Evolutionary conservation across 352 stramenopile genomes (phyloP), one percentile per base, ranked within the genome.

Genomic region (Globisporangium emineosum): DNA sequence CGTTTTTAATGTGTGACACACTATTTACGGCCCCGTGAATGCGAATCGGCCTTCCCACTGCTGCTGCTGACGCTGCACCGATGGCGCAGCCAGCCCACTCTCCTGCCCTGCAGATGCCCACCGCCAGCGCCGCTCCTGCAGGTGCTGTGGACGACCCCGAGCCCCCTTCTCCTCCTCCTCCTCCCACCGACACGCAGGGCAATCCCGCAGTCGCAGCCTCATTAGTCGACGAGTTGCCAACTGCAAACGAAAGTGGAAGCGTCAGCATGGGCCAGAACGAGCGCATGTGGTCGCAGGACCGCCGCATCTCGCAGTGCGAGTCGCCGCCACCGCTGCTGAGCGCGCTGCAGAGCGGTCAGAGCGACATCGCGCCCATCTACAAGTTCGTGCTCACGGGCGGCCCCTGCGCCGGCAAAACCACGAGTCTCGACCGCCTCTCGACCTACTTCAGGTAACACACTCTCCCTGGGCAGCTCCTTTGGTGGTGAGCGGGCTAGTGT

Each of bases 391-490:
- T 98, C 64, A 98, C 94, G 43, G 96, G 94, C 57, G 96, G 94
- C 15, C 96, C 94, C 2, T 98, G 96, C 73, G 96, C 93, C 23
- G 96, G 96, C 55, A 98, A 99, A 70, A 99, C 96, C 49, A 98
- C 96, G 59, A 97, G 91, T 52, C 79, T 98, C 29, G 93, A 97
- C 53, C 78, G 93, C 53, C 70, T 98, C 23, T 96, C 82, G n/a
- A 94, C 84, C 30, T 96, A 92, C 69, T 96, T 94, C 60, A 80
- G 87, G 62, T 88, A 23, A n/a, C n/a, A n/a, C n/a, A n/a, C n/a
- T n/a, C n/a, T n/a, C n/a, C 29, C 40, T 47, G 40, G 2, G 7
- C 3, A 21, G 17, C 19, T 47, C 40, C 40, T 23, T 15, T 9
- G 13, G 10, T 35, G 12, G 3, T n/a, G n/a, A n/a, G 13, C 9